phyloP scores from a whole-genome alignment of 129 eudicot genomes.

The Scalesia atractyloides region DNA sequence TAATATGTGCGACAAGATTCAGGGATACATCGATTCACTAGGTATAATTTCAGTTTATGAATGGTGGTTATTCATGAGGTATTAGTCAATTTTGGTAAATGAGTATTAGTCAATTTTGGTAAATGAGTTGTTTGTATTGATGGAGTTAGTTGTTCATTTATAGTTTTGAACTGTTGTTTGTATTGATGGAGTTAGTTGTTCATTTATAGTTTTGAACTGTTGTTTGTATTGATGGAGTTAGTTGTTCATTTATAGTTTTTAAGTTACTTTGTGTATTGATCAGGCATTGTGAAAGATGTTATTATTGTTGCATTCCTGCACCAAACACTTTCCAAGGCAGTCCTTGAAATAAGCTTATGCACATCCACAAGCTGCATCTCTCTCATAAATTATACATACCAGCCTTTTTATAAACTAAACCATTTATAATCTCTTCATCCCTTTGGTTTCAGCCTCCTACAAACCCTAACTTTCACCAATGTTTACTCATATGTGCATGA shows the following conservation, averaged over 20 bases:
- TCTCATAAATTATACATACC: too few relatives aligned
- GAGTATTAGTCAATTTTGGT: neutral
- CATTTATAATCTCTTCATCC: too few relatives aligned
- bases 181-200: neutral
- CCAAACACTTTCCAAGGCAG: neutral
- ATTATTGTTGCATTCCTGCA: neutral
- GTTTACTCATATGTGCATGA: too few relatives aligned
- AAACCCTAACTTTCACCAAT: too few relatives aligned
- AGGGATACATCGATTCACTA: constrained; percentile 55
- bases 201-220: neutral
- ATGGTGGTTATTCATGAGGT: neutral
- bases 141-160: neutral
- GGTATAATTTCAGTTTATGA: constrained; percentile 39
- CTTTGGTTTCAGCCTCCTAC: too few relatives aligned
- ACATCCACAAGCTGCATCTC: too few relatives aligned
- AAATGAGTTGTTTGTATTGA: neutral
- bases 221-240: neutral
- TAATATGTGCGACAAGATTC: constrained; percentile 52
- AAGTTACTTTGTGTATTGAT: neutral
- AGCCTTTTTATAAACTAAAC: too few relatives aligned
- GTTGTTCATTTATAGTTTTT: neutral
- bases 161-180: neutral
- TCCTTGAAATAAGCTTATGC: neutral
- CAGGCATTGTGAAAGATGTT: neutral
- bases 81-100: neutral